Percentiles rank a stretch among this genome's conserved stretches.
Evolutionary conservation across 2,329 filamentous ascomycete species (phyloP).

Genomic region (Trichoderma sp.): DNA sequence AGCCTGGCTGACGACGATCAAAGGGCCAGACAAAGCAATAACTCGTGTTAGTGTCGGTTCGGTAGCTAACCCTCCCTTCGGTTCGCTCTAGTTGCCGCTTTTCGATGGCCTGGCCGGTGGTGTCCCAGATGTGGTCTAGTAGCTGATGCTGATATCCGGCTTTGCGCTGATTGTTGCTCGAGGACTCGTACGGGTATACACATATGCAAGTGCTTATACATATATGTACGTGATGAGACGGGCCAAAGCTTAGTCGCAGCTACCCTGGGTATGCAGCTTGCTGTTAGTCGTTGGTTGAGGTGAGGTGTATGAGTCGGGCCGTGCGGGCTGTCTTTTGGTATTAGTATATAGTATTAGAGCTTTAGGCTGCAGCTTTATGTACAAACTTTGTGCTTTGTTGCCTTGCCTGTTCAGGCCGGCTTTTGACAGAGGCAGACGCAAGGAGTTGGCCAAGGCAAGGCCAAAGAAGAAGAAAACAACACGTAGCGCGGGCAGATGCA

Average conservation of each 20-base stretch:
- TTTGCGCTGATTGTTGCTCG: constrained; percentile 8
- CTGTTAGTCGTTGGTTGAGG: constrained; percentile 1
- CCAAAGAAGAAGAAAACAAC: not conserved
- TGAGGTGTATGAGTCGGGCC: constrained; percentile 1
- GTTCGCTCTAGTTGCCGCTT: constrained; percentile 19
- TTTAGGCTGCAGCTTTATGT: constrained; percentile 11
- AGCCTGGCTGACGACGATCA: constrained; percentile 21
- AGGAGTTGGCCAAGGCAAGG: not conserved
- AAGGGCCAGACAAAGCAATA: constrained; percentile 10
- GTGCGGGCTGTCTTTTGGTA: constrained; percentile 1
- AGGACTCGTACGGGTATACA: constrained; percentile 4
- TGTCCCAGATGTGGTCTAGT: constrained; percentile 12
- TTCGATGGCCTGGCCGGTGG: constrained; percentile 14
- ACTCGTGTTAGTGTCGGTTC: constrained; percentile 6
- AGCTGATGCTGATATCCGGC: constrained; percentile 1
- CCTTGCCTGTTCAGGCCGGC: not conserved
- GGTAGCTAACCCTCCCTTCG: constrained; percentile 20
- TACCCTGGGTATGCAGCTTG: not conserved
- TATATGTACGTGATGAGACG: constrained; percentile 15
- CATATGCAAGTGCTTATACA: constrained; percentile 23
- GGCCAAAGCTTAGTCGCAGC: constrained; percentile 6
- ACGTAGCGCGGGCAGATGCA: constrained; percentile 27
- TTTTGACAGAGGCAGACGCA: not conserved
- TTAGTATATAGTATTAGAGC: not conserved
- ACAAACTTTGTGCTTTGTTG: not conserved